These are phyloP conservation scores for Acacia pycnantha DNA, from an alignment of 331 rosid species.

Conservation along the genomic window DNA sequence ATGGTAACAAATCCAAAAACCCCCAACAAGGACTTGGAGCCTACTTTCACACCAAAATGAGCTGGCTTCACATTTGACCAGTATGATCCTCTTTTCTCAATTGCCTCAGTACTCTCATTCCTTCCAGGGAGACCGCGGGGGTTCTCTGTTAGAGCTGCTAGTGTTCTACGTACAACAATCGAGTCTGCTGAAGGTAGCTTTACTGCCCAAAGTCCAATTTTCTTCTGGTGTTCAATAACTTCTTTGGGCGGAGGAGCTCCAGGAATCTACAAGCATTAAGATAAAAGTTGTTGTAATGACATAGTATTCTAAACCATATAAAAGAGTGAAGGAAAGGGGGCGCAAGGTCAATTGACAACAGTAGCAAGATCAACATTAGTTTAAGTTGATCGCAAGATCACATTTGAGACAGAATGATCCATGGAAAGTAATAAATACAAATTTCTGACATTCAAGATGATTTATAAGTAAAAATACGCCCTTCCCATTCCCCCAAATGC, in stretches of 20 bases:
- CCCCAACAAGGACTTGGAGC: slow-evolving; percentile 58
- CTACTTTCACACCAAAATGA: slow-evolving; percentile 74
- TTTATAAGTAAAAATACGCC: background rate
- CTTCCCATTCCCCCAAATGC: background rate
- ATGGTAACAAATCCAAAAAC: slow-evolving; percentile 38
- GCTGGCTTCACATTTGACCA: slow-evolving; percentile 79
- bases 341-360: background rate
- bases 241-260: slow-evolving; percentile 66
- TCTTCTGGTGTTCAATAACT: slow-evolving; percentile 65
- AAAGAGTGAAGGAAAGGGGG: background rate
- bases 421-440: background rate
- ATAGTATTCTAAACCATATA: background rate
- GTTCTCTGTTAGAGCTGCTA: slow-evolving; percentile 58
- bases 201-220: slow-evolving; percentile 69
- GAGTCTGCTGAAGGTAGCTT: slow-evolving; percentile 90
- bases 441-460: slow-evolving; percentile 7
- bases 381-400: slow-evolving; percentile 16
- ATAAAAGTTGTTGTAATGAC: slow-evolving; percentile 1
- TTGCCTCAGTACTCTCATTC: slow-evolving; percentile 50
- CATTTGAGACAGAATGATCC: background rate
- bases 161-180: slow-evolving; percentile 67
- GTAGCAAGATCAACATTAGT: slow-evolving; percentile 6
- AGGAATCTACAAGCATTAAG: slow-evolving; percentile 59
- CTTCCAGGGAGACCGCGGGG: slow-evolving; percentile 69
- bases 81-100: slow-evolving; percentile 54